Base-by-base conservation (phyloP, 768 basidiomycete species). In the Naganishia antarctica region DNA sequence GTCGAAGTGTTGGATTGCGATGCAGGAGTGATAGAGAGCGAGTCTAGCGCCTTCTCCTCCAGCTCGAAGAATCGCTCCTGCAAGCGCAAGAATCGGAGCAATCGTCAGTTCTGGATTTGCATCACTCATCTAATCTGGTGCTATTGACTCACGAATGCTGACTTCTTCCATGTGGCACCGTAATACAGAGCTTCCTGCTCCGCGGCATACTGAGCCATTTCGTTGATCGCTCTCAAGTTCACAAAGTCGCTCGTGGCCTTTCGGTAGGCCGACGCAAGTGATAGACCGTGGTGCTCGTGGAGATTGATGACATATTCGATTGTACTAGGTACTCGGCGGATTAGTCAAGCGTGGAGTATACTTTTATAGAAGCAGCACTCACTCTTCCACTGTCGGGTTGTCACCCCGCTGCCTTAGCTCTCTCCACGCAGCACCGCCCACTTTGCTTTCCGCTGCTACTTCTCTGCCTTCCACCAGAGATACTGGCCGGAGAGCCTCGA, bases 341-440 rank as follows among this genome's bases (percentile, higher is more conserved):
- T 32, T 21, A 48, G 11, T 31, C 45, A 26, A 66, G 62, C 41
- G 66, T 31, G 43, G 29, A 34, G 46, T 69, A 6, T 32, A 11
- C 23, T 34, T 23, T 2, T 15, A 21, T 13, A 0, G 15, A 1
- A 6, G n/a, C 23, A 18, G 26, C 9, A 81, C 90, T 76, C 75
- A 97, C 94, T 98, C 91, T 81, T 98, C 94, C 4, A 90, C 82
- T 12, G 82, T 82, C 8, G 94, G 93, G 73, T 90, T 90, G 46
- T 83, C 82, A 25, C 88, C 88, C 63, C 89, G 81, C 78, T 98
- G 92, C 67, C 84, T 79, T 66, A 99, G 77, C 68, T 87, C 80
- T 61, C 82, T 86, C 96, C 96, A 99, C 23, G 80, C 78, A 50
- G 72, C 69, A 0, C 87, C 91, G 34, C 73, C 77, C 8, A 76